phyloP scores from a whole-genome alignment of 495 filamentous ascomycete genomes.

The Aspergillus hancockii region DNA sequence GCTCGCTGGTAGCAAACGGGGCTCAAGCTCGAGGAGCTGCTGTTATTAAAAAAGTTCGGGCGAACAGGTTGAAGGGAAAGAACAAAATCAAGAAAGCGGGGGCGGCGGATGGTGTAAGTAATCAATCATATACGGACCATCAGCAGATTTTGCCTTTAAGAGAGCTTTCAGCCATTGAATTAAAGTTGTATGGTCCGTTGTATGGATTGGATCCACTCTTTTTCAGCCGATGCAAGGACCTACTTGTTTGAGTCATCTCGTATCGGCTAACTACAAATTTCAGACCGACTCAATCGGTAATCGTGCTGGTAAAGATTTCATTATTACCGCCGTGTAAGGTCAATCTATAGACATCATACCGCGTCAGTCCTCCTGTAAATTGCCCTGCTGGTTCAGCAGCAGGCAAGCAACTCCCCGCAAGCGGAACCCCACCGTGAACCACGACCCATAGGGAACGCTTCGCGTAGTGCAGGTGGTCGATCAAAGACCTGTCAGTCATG shows the following conservation, averaged over 20 bases:
- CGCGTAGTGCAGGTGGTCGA: slow-evolving; percentile 7
- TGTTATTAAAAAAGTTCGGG: not conserved
- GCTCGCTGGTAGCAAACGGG: not conserved
- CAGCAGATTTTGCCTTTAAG: slow-evolving; percentile 7
- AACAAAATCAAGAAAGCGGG: not conserved
- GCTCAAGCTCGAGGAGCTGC: not conserved
- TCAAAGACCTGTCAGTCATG: slow-evolving; percentile 4
- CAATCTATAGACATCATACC: not conserved
- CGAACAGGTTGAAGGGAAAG: not conserved
- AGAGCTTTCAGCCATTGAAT: slow-evolving; percentile 3
- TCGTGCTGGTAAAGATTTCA: not conserved
- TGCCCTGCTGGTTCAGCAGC: not conserved
- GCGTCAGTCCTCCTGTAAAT: not conserved
- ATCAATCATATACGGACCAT: not conserved
- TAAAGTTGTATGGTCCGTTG: slow-evolving; percentile 9
- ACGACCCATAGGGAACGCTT: not conserved
- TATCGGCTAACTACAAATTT: not conserved
- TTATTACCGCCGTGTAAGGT: not conserved
- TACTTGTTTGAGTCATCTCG: not conserved
- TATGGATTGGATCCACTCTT: slow-evolving; percentile 2
- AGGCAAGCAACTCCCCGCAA: slow-evolving; percentile 5
- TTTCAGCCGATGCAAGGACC: not conserved
- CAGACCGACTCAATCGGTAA: not conserved
- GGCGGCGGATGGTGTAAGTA: not conserved
- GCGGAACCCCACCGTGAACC: not conserved